A percentile compares a stretch with the other conserved stretches of the same genome.
These are phyloP conservation scores for Ophiosphaerella narmari DNA, from an alignment of 2,329 filamentous ascomycete genomes.

Conservation along the genomic window DNA sequence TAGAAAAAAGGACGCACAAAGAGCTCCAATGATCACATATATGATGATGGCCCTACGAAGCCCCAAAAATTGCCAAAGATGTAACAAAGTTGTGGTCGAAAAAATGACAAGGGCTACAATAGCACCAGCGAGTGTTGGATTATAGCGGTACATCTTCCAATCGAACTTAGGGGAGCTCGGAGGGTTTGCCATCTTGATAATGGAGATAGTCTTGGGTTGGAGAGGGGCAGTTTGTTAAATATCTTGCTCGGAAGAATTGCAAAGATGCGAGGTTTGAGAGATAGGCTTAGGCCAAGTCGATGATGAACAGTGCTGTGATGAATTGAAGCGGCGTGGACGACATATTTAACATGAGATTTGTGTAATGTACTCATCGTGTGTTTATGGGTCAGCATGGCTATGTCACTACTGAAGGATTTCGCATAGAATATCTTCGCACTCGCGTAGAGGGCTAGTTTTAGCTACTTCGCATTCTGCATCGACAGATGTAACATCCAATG, in stretches of 20 bases:
- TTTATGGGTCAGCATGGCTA: no score
- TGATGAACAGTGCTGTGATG: background rate
- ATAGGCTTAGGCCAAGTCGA: background rate
- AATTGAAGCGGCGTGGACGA: background rate
- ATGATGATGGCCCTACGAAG: slow-evolving; percentile 25
- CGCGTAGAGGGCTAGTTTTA: background rate
- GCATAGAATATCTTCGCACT: background rate
- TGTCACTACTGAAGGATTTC: no score
- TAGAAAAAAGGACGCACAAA: slow-evolving; percentile 21
- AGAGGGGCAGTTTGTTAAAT: no score
- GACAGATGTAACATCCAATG: background rate
- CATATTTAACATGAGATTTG: background rate
- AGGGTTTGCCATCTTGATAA: slow-evolving; percentile 26
- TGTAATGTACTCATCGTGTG: background rate
- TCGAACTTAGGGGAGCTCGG: slow-evolving; percentile 27
- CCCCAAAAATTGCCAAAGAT: slow-evolving; percentile 24
- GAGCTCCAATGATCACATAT: slow-evolving; percentile 32
- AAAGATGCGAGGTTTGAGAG: background rate
- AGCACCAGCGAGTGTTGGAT: slow-evolving; percentile 31
- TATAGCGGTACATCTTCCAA: slow-evolving; percentile 43
- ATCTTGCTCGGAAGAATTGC: no score
- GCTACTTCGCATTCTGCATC: background rate
- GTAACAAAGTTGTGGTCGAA: slow-evolving; percentile 23
- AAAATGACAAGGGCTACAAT: slow-evolving; percentile 32
- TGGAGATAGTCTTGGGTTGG: background rate